Evolutionary conservation across 805 yeast species (phyloP).

Genomic region (Cyberlindnera misumaiensis): DNA sequence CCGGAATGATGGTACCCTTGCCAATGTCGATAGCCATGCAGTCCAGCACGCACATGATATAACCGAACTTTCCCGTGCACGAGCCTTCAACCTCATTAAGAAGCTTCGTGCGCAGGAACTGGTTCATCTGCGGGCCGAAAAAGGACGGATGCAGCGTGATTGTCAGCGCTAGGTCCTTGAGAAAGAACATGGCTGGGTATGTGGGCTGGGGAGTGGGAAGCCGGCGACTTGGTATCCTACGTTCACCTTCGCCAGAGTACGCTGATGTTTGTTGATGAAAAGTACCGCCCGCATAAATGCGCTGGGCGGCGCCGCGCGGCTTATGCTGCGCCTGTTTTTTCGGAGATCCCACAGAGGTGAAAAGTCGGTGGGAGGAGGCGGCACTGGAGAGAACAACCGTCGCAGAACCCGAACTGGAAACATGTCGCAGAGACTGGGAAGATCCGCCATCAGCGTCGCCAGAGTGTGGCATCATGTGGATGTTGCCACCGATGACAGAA

Average conservation of each 20-base stretch:
- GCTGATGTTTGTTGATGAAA: too few species aligned
- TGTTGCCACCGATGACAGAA: constrained; percentile 72
- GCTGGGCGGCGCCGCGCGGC: too few species aligned
- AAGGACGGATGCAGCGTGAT: constrained; percentile 94
- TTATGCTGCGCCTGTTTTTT: too few species aligned
- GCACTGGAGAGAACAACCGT: too few species aligned
- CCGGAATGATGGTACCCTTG: constrained; percentile 84
- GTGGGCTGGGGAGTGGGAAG: background rate
- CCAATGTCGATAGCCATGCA: constrained; percentile 94
- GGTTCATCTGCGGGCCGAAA: constrained; percentile 97
- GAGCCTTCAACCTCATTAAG: constrained; percentile 97
- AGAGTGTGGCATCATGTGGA: constrained; percentile 96
- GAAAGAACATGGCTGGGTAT: constrained; percentile 32
- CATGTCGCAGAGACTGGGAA: constrained; percentile 25
- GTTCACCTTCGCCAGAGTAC: too few species aligned
- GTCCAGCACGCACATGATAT: constrained; percentile 92
- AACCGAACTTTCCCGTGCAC: constrained; percentile 98
- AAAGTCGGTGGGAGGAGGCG: too few species aligned
- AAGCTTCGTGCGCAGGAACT: constrained; percentile 80
- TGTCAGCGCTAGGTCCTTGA: constrained; percentile 84
- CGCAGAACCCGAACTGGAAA: background rate
- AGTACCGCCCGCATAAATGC: too few species aligned
- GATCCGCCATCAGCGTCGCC: constrained; percentile 68
- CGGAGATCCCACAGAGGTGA: too few species aligned
- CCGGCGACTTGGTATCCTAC: too few species aligned